Evolutionary conservation across 2,329 filamentous ascomycete species (phyloP), one percentile per base, ranked within the genome.

Genomic region (Chaetomiaceae sp.): DNA sequence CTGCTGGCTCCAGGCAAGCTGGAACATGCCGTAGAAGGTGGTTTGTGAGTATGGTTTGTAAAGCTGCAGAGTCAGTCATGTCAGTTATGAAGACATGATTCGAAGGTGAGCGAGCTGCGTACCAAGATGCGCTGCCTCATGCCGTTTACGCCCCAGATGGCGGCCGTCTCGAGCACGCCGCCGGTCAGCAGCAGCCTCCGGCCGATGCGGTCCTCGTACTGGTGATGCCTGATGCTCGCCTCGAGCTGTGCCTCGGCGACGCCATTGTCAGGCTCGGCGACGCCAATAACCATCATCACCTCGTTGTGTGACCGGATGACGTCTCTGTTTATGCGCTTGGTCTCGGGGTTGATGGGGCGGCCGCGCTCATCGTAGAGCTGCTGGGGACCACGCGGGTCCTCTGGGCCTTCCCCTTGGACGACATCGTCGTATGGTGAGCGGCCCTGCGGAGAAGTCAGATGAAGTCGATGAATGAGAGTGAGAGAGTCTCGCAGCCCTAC

Each of bases 201-300:
- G 8, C 78, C 80, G 2, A 78, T 66, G 6, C 65, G 61, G 23
- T 76, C 73, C 55, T 83, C 79, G 46, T 78, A 76, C 8, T 67
- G 66, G 29, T 72, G 66, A 57, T 80, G 77, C 11, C 71, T 68
- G 14, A 68, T 66, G n/a, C 72, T 66, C 37, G 76, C 73, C 33
- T 59, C 54, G 6, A 67, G 64, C 47, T 75, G 71, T 5, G 69
- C 68, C 4, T 72, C 70, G 20, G 68, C 64, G 4, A 62, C 62
- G 7, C 68, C 67, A 47, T 74, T 76, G 49, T 83, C 80, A 14
- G 80, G 77, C 60, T 84, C 81, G 8, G 80, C 81, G 4, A 83
- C 81, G 5, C 81, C 81, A 36, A 84, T 83, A 9, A 82, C 79
- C 17, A 77, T 72, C 81, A 84, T 84, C 3, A 84, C 81, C 58